Evolutionary conservation across 371 early-diverging fungal genomes (phyloP).

Genomic region (Cokeromyces recurvatus): DNA sequence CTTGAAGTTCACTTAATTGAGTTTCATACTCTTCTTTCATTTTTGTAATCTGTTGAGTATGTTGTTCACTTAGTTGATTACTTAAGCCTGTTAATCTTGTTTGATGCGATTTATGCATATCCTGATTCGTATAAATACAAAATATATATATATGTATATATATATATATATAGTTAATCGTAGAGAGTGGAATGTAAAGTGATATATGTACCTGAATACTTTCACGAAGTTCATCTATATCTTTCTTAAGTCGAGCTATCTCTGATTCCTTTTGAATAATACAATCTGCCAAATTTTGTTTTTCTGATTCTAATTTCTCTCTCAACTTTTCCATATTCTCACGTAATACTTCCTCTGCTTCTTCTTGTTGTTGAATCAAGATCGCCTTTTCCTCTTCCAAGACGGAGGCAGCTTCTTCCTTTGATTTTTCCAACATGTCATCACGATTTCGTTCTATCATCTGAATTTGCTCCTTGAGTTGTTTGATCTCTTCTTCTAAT

Average conservation of each 20-base stretch:
- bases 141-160: background rate
- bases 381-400: slow-evolving; percentile 18
- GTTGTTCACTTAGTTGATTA: slow-evolving; percentile 20
- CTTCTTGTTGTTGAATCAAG: slow-evolving; percentile 15
- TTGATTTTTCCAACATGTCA: slow-evolving; percentile 8
- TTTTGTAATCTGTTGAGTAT: slow-evolving; percentile 7
- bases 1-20: slow-evolving; percentile 12
- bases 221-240: slow-evolving; percentile 25
- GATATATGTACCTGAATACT: slow-evolving; percentile 25
- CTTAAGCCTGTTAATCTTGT: slow-evolving; percentile 17
- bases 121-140: slow-evolving; percentile 2
- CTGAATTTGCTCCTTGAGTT: slow-evolving; percentile 7
- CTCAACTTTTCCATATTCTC: slow-evolving; percentile 26
- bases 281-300: slow-evolving; percentile 13
- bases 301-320: slow-evolving; percentile 23
- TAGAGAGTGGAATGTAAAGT: too few relatives aligned
- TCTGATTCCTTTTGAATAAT: slow-evolving; percentile 19
- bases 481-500: slow-evolving; percentile 3
- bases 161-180: too few relatives aligned
- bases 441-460: slow-evolving; percentile 5
- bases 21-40: slow-evolving; percentile 19
- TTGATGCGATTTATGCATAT: slow-evolving; percentile 26
- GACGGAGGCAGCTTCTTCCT: background rate
- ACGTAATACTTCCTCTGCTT: slow-evolving; percentile 19
- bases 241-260: slow-evolving; percentile 12